phyloP scores from a whole-genome alignment of 2,329 filamentous ascomycete genomes.

The Trichoderma gracile region DNA sequence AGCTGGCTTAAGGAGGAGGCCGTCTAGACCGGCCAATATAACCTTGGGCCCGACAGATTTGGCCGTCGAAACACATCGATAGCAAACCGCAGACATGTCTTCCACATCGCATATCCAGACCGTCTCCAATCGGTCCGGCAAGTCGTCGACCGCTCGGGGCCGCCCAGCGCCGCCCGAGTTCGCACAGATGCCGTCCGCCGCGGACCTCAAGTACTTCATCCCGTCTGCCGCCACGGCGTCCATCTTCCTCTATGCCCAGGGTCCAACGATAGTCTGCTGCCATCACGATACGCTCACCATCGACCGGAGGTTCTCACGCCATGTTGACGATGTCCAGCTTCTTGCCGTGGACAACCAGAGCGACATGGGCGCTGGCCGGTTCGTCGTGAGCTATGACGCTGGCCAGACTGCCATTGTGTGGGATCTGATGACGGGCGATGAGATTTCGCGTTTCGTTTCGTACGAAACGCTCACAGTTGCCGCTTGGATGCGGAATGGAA shows the following conservation, averaged over 20 bases:
- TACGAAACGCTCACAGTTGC: constrained; percentile 85
- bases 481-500: constrained; percentile 95
- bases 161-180: constrained; percentile 54
- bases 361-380: constrained; percentile 76
- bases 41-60: not conserved
- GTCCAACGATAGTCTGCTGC: constrained; percentile 77
- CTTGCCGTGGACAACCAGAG: constrained; percentile 90
- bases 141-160: constrained; percentile 50
- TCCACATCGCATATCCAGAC: constrained; percentile 60
- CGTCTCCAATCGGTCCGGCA: constrained; percentile 58
- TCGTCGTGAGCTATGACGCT: constrained; percentile 91
- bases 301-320: constrained; percentile 80
- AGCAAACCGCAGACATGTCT: constrained; percentile 50
- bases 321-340: constrained; percentile 79
- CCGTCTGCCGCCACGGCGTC: constrained; percentile 89
- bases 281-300: constrained; percentile 92
- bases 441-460: constrained; percentile 87
- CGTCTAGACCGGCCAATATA: constrained; percentile 20
- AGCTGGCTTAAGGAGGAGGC: constrained; percentile 4
- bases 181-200: constrained; percentile 50
- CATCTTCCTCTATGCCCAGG: constrained; percentile 86
- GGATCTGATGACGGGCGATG: constrained; percentile 90
- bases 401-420: constrained; percentile 93
- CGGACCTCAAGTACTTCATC: constrained; percentile 65
- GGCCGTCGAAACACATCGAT: constrained; percentile 20